Conservation (phyloP, 78 protist genomes). For the Dictyostelium firmibasis region DNA sequence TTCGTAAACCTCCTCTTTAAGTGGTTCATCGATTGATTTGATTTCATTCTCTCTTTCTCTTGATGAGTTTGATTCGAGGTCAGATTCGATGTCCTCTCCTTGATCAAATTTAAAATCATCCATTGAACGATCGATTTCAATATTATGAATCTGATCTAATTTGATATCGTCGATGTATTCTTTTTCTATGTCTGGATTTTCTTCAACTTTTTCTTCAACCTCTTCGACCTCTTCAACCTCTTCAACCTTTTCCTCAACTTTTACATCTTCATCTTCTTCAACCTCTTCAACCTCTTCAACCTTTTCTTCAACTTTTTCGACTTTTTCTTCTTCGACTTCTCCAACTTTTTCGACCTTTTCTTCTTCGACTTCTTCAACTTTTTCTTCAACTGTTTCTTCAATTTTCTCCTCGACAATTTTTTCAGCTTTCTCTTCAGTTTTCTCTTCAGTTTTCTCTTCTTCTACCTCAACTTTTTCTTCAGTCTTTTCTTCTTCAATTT, state of each 20-base stretch:
- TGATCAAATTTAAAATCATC: not conserved
- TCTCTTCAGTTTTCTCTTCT: not conserved
- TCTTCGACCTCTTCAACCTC: not conserved
- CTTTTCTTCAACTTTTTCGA: not conserved
- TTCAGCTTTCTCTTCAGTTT: not conserved
- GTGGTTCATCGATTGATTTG: conserved; percentile 8
- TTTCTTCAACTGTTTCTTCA: not conserved
- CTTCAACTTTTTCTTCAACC: not conserved
- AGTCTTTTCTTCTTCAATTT: not conserved
- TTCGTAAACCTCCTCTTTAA: not conserved
- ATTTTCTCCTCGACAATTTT: not conserved
- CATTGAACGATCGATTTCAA: not conserved
- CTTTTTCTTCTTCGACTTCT: not conserved
- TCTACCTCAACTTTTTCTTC: not conserved
- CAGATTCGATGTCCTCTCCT: not conserved
- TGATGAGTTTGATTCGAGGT: not conserved
- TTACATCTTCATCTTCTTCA: not conserved
- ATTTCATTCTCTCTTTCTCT: not conserved
- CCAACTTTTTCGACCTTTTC: not conserved
- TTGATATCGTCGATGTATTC: not conserved
- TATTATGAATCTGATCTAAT: not conserved
- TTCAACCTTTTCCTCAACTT: not conserved
- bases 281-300: not conserved
- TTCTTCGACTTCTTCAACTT: not conserved
- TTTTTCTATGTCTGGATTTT: not conserved